Evolutionary conservation across 805 yeast species (phyloP), one percentile per base, ranked within the genome.

Genomic region (Kazachstania bromeliacearum): DNA sequence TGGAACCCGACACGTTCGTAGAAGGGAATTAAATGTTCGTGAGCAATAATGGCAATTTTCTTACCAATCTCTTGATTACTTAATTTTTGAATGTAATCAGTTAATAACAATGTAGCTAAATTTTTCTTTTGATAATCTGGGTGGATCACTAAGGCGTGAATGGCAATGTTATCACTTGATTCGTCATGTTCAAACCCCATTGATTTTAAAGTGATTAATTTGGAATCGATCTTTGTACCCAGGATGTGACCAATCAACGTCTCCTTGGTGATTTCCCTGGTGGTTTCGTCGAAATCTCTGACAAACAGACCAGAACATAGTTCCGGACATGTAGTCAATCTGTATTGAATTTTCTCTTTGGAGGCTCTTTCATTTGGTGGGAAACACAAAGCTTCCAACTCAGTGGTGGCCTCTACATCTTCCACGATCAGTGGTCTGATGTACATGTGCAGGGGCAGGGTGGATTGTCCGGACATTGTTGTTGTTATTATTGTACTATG

Each of bases 51-150:
- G 5, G 77, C 73, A 34, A 89, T 77, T 50, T 75, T 71, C 48
- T 77, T 83, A 31, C 92, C 96, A 42, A 85, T 77, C 47, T 78
- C 85, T 56, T 87, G 94, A 56, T 85, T 85, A 33, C 85, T 75
- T 59, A 89, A 65, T 54, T 89, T 84, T 59, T 92, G 96, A 42
- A 88, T 72, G 62, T 84, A 92, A 61, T 89, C 98, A 47, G 82
- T 85, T 50, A 89, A 60, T 52, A 89, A 63, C 40, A 87, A 65
- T 10, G 94, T 75, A 7, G 94, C 97, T 40, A 92, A 66, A 53
- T 83, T 84, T 60, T 77, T 73, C 40, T 88, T 84, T 56, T 79
- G 85, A 70, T 76, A 85, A 27, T 76, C 75, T 16, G 87, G 83
- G 47, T 76, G 76, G 19, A 92, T 74, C 2, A 77, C 88, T 17